Evolutionary conservation across 2,329 filamentous ascomycete genomes (phyloP).

Genomic region (Aspergillus pseudoterreus): DNA sequence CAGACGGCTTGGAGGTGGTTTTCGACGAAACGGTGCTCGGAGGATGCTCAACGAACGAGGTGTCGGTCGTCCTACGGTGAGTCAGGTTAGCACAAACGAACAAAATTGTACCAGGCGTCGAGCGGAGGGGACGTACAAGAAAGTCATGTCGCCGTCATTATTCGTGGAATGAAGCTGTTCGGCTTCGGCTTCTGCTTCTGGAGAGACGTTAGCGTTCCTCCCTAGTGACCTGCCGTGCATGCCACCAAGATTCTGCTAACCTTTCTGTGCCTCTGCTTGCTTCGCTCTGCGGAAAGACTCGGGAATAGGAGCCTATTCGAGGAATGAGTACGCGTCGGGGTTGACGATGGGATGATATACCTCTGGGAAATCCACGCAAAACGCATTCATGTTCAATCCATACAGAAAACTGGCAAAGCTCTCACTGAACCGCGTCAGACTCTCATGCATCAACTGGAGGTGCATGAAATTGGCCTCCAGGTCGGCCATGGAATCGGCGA

Average conservation of each 20-base stretch:
- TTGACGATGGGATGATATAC: slow-evolving; percentile 42
- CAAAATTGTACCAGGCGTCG: background rate
- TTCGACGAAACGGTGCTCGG: slow-evolving; percentile 49
- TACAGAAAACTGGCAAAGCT: slow-evolving; percentile 95
- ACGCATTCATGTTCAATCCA: slow-evolving; percentile 97
- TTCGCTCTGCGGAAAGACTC: slow-evolving; percentile 75
- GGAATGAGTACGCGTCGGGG: slow-evolving; percentile 3
- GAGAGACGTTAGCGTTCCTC: slow-evolving; percentile 5
- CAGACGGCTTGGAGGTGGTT: slow-evolving; percentile 31
- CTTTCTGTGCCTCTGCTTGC: slow-evolving; percentile 52
- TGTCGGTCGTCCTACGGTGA: slow-evolving; percentile 73
- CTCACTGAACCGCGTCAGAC: slow-evolving; percentile 86
- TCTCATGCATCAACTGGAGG: slow-evolving; percentile 95
- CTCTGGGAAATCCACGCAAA: slow-evolving; percentile 97
- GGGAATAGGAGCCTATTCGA: slow-evolving; percentile 66
- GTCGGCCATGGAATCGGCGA: slow-evolving; percentile 90
- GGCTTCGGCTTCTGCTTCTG: slow-evolving; percentile 36
- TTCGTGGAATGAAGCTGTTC: slow-evolving; percentile 34
- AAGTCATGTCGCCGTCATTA: slow-evolving; percentile 70
- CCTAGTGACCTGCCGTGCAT: slow-evolving; percentile 5
- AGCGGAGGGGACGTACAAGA: slow-evolving; percentile 58
- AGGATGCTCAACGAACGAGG: slow-evolving; percentile 85
- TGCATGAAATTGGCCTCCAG: slow-evolving; percentile 97
- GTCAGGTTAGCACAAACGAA: background rate
- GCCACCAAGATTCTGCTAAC: slow-evolving; percentile 23